Evolutionary conservation across 306 rosid genomes (phyloP).

Genomic region (Quercus dentata): DNA sequence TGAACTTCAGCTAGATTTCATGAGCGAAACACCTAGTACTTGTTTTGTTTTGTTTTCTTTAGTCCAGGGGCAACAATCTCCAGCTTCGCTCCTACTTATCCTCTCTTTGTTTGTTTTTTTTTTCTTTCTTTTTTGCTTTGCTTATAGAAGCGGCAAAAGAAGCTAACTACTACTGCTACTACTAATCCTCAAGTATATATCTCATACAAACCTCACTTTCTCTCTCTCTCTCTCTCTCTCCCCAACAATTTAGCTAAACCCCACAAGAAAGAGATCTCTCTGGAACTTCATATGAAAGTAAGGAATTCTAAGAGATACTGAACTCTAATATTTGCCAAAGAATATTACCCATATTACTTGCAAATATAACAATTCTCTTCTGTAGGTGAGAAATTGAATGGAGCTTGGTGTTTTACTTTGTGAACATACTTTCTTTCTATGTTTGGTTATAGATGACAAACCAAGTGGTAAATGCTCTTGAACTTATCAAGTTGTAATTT

Average conservation of each 20-base stretch:
- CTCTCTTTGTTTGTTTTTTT: slow-evolving; percentile 4
- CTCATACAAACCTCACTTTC: slow-evolving; percentile 28
- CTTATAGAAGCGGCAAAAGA: slow-evolving; percentile 61
- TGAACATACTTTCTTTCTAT: background rate
- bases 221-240: background rate
- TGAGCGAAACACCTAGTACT: no score
- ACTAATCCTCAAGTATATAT: background rate
- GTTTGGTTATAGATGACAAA: background rate
- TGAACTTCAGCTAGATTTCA: slow-evolving; percentile 4
- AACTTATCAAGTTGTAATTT: slow-evolving; percentile 19
- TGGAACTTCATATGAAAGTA: slow-evolving; percentile 22
- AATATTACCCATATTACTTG: no score
- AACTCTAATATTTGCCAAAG: background rate
- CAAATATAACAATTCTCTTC: background rate
- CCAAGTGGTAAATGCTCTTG: slow-evolving; percentile 20
- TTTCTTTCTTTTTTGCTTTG: slow-evolving; percentile 35
- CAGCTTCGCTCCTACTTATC: slow-evolving; percentile 26
- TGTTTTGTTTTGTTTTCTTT: no score
- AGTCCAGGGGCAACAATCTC: background rate
- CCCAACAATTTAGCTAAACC: slow-evolving; percentile 43
- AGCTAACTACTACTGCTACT: no score
- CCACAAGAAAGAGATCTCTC: slow-evolving; percentile 70
- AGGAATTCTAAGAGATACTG: no score
- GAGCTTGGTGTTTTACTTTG: slow-evolving; percentile 1
- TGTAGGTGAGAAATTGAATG: no score